Conservation (phyloP, 192 early-diverging fungal species). For the Coemansia sp. region DNA sequence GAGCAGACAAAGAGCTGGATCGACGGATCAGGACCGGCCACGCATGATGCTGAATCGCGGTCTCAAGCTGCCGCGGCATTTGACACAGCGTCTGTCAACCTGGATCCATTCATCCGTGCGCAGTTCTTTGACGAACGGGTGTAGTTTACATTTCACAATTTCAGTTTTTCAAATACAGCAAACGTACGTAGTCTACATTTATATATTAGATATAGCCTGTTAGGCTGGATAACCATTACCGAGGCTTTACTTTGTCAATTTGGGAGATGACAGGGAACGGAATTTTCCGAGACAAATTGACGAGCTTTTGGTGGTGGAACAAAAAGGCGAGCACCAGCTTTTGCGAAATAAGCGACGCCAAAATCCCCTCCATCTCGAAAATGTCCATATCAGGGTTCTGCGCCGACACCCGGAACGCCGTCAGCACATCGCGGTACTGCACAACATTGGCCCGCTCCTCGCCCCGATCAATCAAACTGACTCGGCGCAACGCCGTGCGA, state of each 20-base stretch:
- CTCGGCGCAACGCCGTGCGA: conserved; percentile 24
- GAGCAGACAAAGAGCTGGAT: conserved; percentile 50
- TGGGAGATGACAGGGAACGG: conserved; percentile 33
- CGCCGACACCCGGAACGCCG: conserved; percentile 29
- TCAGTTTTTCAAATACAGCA: not conserved
- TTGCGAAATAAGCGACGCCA: conserved; percentile 45
- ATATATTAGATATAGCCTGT: too few relatives aligned
- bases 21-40: not conserved
- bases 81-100: conserved; percentile 25
- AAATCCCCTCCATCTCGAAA: conserved; percentile 45
- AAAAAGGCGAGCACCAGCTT: conserved; percentile 37
- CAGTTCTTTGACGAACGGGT: conserved; percentile 31
- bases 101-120: conserved; percentile 58
- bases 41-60: conserved; percentile 20
- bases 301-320: conserved; percentile 46
- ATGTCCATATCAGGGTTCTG: conserved; percentile 33
- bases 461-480: conserved; percentile 1
- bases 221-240: not conserved
- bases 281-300: conserved; percentile 33
- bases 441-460: conserved; percentile 11
- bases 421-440: conserved; percentile 34
- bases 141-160: not conserved
- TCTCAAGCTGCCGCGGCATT: conserved; percentile 22
- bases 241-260: conserved; percentile 1
- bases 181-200: too few relatives aligned